Conservation (phyloP, 164 flowering plant genomes). For the Pachysandra terminalis region DNA sequence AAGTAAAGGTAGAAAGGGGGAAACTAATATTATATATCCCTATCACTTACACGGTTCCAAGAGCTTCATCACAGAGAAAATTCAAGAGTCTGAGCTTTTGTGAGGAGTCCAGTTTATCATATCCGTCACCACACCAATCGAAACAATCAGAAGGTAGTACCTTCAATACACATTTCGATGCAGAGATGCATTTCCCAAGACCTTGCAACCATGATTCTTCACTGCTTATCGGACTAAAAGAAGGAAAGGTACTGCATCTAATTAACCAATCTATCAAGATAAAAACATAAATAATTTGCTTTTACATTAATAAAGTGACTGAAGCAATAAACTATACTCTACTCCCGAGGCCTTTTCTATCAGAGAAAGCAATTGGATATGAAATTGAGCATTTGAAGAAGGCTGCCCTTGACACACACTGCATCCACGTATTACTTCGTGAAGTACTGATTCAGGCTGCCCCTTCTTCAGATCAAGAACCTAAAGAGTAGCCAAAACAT, state of each 20-base stretch:
- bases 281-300: no score
- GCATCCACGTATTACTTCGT: slow-evolving; percentile 50
- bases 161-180: slow-evolving; percentile 31
- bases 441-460: slow-evolving; percentile 53
- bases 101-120: slow-evolving; percentile 45
- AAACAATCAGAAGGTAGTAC: slow-evolving; percentile 35
- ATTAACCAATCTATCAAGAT: not conserved
- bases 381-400: slow-evolving; percentile 48
- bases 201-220: slow-evolving; percentile 56
- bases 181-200: slow-evolving; percentile 45
- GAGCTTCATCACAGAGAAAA: slow-evolving; percentile 76
- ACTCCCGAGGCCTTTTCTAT: slow-evolving; percentile 46
- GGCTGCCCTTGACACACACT: slow-evolving; percentile 31
- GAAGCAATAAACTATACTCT: slow-evolving; percentile 30
- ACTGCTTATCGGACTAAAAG: slow-evolving; percentile 22
- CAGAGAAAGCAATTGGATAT: slow-evolving; percentile 41
- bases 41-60: slow-evolving; percentile 62
- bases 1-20: not conserved
- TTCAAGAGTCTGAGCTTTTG: slow-evolving; percentile 62
- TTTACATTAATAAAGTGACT: not conserved
- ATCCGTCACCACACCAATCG: slow-evolving; percentile 34
- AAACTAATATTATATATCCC: not conserved
- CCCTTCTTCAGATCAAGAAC: slow-evolving; percentile 63
- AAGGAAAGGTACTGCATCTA: slow-evolving; percentile 1
- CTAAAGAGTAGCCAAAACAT: slow-evolving; percentile 24